Evolutionary conservation across 345 rosid species (phyloP).

Genomic region (Salix viminalis): DNA sequence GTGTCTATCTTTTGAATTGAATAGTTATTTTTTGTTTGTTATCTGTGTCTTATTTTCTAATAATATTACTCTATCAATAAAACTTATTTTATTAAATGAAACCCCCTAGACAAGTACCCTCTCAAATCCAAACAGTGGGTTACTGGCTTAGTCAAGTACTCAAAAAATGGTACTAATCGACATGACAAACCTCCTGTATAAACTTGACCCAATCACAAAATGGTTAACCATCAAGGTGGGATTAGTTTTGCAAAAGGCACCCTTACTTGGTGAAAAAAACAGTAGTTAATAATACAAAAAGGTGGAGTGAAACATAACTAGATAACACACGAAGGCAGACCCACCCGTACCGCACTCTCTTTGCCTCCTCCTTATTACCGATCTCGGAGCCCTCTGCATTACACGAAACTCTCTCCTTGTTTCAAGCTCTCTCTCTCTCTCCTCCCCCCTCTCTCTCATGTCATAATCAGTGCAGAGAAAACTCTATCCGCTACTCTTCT

Average conservation of each 20-base stretch:
- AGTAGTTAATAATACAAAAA: background rate
- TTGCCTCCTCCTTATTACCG: slow-evolving; percentile 34
- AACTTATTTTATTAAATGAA: too few species aligned
- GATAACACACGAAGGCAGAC: slow-evolving; percentile 22
- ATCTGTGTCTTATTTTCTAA: too few species aligned
- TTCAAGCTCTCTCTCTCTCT: slow-evolving; percentile 3
- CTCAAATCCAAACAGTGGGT: background rate
- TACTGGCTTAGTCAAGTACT: background rate
- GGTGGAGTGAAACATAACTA: background rate
- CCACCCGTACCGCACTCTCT: slow-evolving; percentile 30
- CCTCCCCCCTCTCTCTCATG: background rate
- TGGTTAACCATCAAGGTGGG: background rate
- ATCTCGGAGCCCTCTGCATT: slow-evolving; percentile 42
- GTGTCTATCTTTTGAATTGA: too few species aligned
- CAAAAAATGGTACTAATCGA: background rate
- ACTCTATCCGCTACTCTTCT: background rate
- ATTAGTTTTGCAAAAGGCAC: background rate
- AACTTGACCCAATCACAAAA: background rate
- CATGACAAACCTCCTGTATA: background rate
- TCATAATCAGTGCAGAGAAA: slow-evolving; percentile 6
- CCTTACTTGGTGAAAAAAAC: background rate
- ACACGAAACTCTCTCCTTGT: slow-evolving; percentile 5
- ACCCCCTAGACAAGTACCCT: too few species aligned
- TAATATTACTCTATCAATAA: too few species aligned
- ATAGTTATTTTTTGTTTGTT: too few species aligned